A percentile compares a stretch with the other conserved stretches of the same genome.
Conservation (phyloP, 768 basidiomycete genomes). For the Strobilomyces dryophilus region DNA sequence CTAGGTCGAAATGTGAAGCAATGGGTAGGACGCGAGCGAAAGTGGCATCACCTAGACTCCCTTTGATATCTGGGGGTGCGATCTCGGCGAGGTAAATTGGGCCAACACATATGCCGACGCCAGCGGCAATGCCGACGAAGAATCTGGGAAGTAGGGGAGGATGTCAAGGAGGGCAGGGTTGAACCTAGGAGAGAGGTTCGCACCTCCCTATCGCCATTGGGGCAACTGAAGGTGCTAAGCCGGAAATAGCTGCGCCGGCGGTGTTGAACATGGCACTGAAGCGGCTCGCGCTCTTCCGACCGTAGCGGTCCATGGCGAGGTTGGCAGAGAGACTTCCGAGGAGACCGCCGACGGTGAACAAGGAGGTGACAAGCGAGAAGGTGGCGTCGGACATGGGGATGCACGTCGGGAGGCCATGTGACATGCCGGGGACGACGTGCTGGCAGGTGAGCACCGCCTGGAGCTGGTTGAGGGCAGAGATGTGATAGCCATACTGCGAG, state of each 20-base stretch:
- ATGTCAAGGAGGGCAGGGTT: not conserved
- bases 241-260: slow-evolving; percentile 64
- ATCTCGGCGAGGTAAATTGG: slow-evolving; percentile 87
- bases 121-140: slow-evolving; percentile 66
- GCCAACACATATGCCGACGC: slow-evolving; percentile 71
- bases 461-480: slow-evolving; percentile 87
- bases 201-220: slow-evolving; percentile 66
- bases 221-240: slow-evolving; percentile 51
- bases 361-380: slow-evolving; percentile 80
- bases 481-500: slow-evolving; percentile 83
- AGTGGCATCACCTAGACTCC: slow-evolving; percentile 55
- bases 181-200: slow-evolving; percentile 12
- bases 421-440: slow-evolving; percentile 8
- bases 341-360: slow-evolving; percentile 87
- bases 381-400: slow-evolving; percentile 72
- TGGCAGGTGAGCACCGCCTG: slow-evolving; percentile 75
- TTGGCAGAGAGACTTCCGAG: slow-evolving; percentile 70
- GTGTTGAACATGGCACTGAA: slow-evolving; percentile 53
- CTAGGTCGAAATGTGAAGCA: slow-evolving; percentile 31
- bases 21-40: not conserved
- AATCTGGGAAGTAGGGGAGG: slow-evolving; percentile 36
- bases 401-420: slow-evolving; percentile 59
- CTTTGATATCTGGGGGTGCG: slow-evolving; percentile 70
- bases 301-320: slow-evolving; percentile 62
- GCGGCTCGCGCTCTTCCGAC: slow-evolving; percentile 64